These are phyloP conservation scores for Penicillium flavigenum DNA, from an alignment of 495 filamentous ascomycete species.

Conservation along the genomic window DNA sequence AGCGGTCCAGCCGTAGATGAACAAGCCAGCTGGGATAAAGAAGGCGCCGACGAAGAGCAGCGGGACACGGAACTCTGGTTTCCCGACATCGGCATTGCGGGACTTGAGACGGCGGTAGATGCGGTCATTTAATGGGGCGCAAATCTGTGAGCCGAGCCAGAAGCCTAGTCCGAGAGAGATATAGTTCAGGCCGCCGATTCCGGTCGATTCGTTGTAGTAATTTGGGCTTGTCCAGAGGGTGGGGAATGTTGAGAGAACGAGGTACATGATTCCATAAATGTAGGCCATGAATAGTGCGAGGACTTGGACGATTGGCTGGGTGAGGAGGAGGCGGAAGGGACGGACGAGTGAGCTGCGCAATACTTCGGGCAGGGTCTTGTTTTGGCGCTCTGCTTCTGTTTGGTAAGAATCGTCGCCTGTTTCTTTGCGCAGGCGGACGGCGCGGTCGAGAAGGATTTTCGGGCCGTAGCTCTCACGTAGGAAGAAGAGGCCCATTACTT, in stretches of 20 bases:
- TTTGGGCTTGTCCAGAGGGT: constrained; percentile 53
- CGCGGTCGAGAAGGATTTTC: constrained; percentile 57
- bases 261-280: constrained; percentile 71
- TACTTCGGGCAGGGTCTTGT: constrained; percentile 43
- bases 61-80: constrained; percentile 68
- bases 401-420: constrained; percentile 61
- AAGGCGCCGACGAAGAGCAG: constrained; percentile 59
- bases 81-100: constrained; percentile 54
- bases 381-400: constrained; percentile 60
- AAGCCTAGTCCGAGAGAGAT: constrained; percentile 70
- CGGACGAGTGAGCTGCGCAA: constrained; percentile 50
- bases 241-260: constrained; percentile 69
- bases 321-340: constrained; percentile 57
- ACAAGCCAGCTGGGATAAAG: constrained; percentile 61
- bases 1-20: constrained; percentile 77
- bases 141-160: constrained; percentile 62
- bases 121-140: constrained; percentile 61
- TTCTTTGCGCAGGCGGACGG: constrained; percentile 56
- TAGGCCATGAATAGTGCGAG: constrained; percentile 65
- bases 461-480: constrained; percentile 72
- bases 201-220: constrained; percentile 59
- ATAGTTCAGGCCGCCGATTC: constrained; percentile 67
- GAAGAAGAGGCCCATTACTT: constrained; percentile 62
- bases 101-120: constrained; percentile 64
- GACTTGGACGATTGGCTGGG: constrained; percentile 60